Evolutionary conservation across 1,139 yeast species (phyloP).

Genomic region (Yamadazyma aaseri): DNA sequence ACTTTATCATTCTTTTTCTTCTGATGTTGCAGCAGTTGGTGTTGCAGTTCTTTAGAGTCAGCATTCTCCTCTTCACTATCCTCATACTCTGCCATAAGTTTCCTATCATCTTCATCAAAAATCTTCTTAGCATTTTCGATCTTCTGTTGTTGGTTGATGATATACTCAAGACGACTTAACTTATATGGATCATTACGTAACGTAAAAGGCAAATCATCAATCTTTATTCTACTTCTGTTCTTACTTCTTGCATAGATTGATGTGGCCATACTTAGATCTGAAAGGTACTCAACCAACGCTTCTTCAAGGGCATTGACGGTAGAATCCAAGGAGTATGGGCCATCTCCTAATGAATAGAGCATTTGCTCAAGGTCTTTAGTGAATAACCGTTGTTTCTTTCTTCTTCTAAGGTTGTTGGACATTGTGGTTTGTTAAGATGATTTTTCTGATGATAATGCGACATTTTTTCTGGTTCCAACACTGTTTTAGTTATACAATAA

Average conservation of each 20-base stretch:
- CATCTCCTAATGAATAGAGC: constrained; percentile 85
- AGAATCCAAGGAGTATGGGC: constrained; percentile 70
- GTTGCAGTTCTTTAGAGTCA: constrained; percentile 7
- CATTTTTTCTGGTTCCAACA: too few relatives aligned
- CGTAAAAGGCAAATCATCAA: constrained; percentile 87
- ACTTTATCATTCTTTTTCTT: constrained; percentile 8
- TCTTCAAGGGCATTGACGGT: constrained; percentile 83
- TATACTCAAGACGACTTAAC: constrained; percentile 79
- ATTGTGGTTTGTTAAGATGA: too few relatives aligned
- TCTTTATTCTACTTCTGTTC: constrained; percentile 71
- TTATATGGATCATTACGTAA: constrained; percentile 80
- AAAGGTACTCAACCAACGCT: constrained; percentile 71
- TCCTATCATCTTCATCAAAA: constrained; percentile 57
- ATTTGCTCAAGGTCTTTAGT: constrained; percentile 69
- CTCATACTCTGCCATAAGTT: constrained; percentile 14
- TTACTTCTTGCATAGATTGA: constrained; percentile 25
- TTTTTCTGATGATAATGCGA: too few relatives aligned
- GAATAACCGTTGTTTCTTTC: constrained; percentile 46
- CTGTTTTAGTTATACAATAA: too few relatives aligned
- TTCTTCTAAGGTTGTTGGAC: constrained; percentile 17
- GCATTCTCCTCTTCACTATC: constrained; percentile 11
- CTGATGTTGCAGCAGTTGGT: constrained; percentile 5
- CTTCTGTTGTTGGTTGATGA: constrained; percentile 68
- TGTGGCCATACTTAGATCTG: constrained; percentile 47
- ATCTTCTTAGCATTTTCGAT: constrained; percentile 80